A percentile compares a stretch with the other conserved stretches of the same genome.
Evolutionary conservation across 352 stramenopile genomes (phyloP).

Genomic region (Globisporangium apiculatum): DNA sequence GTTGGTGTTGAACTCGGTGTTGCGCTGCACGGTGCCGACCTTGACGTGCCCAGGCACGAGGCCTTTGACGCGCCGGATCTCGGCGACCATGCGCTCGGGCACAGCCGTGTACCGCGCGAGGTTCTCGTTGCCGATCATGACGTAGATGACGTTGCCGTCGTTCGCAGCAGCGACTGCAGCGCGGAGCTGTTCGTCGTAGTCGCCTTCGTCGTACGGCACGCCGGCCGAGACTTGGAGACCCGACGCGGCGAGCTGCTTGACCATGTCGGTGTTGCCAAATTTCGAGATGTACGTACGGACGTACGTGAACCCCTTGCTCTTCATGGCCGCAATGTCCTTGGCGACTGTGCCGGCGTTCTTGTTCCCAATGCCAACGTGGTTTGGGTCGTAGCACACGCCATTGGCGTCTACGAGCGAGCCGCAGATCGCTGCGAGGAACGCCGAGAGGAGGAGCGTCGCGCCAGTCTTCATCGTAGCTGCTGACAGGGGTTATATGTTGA

Average conservation of each 20-base stretch:
- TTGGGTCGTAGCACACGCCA: slow-evolving; percentile 63
- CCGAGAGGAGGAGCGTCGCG: slow-evolving; percentile 7
- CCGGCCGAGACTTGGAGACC: slow-evolving; percentile 41
- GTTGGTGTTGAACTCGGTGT: slow-evolving; percentile 42
- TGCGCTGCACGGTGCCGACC: slow-evolving; percentile 63
- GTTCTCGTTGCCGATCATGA: slow-evolving; percentile 75
- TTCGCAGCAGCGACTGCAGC: slow-evolving; percentile 35
- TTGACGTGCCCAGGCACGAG: slow-evolving; percentile 30
- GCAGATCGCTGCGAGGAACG: slow-evolving; percentile 21
- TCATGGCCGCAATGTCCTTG: slow-evolving; percentile 43
- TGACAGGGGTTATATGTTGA: not conserved
- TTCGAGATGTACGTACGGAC: slow-evolving; percentile 67
- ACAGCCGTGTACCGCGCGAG: slow-evolving; percentile 22
- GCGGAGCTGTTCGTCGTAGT: slow-evolving; percentile 34
- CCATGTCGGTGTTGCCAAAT: slow-evolving; percentile 46
- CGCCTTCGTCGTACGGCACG: slow-evolving; percentile 38
- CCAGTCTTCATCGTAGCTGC: slow-evolving; percentile 9
- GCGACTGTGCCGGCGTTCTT: slow-evolving; percentile 29
- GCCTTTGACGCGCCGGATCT: slow-evolving; percentile 46
- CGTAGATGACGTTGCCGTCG: slow-evolving; percentile 34
- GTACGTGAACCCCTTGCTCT: slow-evolving; percentile 40
- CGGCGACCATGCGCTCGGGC: slow-evolving; percentile 31
- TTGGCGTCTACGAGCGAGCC: slow-evolving; percentile 37
- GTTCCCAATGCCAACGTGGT: slow-evolving; percentile 23
- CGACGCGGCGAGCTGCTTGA: slow-evolving; percentile 33